These are phyloP conservation scores for Boletus vinaceobasis DNA, from an alignment of 768 basidiomycete genomes.

Conservation along the genomic window DNA sequence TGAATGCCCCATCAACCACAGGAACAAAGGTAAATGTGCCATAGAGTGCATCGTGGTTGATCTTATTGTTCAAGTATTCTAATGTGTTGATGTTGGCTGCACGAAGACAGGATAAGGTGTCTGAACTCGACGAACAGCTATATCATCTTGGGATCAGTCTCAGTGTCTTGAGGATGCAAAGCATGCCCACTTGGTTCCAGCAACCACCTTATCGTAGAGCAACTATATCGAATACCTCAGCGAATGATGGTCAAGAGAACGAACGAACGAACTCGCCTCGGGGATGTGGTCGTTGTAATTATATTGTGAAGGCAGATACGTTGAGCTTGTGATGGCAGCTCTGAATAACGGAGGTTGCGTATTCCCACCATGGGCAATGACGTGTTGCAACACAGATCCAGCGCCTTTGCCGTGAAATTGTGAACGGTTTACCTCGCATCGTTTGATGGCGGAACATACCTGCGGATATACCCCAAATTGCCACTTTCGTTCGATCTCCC, in stretches of 20 bases:
- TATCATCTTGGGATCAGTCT: neutral
- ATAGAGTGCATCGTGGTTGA: neutral
- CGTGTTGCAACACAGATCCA: slow-evolving; percentile 9
- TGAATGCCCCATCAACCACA: slow-evolving; percentile 3
- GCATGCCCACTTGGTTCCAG: neutral
- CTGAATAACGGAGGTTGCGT: slow-evolving; percentile 5
- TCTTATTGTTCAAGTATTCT: neutral
- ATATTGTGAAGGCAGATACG: slow-evolving; percentile 4
- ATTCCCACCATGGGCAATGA: slow-evolving; percentile 2
- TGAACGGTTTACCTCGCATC: no score
- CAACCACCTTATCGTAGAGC: neutral
- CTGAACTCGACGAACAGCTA: neutral
- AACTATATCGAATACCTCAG: neutral
- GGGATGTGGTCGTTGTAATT: slow-evolving; percentile 3
- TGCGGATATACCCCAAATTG: slow-evolving; percentile 10
- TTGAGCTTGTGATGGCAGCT: slow-evolving; percentile 9
- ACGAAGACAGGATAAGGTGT: slow-evolving; percentile 6
- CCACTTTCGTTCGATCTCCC: neutral
- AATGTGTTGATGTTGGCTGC: neutral
- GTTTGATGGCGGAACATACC: neutral
- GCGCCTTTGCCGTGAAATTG: neutral
- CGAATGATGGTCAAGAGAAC: neutral
- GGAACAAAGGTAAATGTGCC: slow-evolving; percentile 8
- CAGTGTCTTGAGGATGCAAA: no score
- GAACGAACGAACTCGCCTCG: neutral